Evolutionary conservation across 306 rosid species (phyloP).

Genomic region (Datisca glomerata): DNA sequence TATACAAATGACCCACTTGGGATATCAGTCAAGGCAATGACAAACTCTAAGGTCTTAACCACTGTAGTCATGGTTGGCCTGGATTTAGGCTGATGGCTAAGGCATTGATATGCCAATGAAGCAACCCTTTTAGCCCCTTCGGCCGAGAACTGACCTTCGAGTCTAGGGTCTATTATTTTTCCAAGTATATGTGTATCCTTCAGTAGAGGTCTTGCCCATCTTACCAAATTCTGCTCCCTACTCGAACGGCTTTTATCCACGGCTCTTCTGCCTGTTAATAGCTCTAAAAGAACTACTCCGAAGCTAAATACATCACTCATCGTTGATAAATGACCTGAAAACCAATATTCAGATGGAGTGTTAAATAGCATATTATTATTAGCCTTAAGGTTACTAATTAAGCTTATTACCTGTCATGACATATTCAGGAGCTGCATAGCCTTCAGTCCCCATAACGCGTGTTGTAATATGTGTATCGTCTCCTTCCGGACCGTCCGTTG

Average conservation of each 20-base stretch:
- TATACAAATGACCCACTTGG: slow-evolving; percentile 72
- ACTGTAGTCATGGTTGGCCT: slow-evolving; percentile 73
- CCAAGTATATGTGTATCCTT: slow-evolving; percentile 54
- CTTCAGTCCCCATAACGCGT: slow-evolving; percentile 74
- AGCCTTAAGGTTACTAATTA: too few relatives aligned
- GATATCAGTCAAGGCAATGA: slow-evolving; percentile 42
- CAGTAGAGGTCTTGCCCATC: slow-evolving; percentile 69
- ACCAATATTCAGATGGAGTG: neutral
- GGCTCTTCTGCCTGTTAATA: slow-evolving; percentile 55
- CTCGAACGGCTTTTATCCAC: slow-evolving; percentile 51
- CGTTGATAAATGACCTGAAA: slow-evolving; percentile 64
- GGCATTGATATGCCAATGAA: slow-evolving; percentile 57
- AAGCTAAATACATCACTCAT: slow-evolving; percentile 83
- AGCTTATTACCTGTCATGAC: slow-evolving; percentile 53
- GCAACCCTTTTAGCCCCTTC: slow-evolving; percentile 64
- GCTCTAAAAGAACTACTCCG: slow-evolving; percentile 82
- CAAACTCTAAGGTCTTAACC: slow-evolving; percentile 56
- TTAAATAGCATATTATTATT: too few relatives aligned
- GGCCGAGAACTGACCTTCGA: slow-evolving; percentile 61
- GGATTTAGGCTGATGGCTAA: slow-evolving; percentile 48
- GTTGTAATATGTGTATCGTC: slow-evolving; percentile 58
- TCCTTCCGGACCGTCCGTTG: slow-evolving; percentile 67
- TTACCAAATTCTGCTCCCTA: slow-evolving; percentile 74
- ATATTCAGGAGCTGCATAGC: slow-evolving; percentile 95
- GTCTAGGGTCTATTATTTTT: slow-evolving; percentile 64